Conservation (phyloP, 352 stramenopile species). For the Saprolegnia parasitica region DNA sequence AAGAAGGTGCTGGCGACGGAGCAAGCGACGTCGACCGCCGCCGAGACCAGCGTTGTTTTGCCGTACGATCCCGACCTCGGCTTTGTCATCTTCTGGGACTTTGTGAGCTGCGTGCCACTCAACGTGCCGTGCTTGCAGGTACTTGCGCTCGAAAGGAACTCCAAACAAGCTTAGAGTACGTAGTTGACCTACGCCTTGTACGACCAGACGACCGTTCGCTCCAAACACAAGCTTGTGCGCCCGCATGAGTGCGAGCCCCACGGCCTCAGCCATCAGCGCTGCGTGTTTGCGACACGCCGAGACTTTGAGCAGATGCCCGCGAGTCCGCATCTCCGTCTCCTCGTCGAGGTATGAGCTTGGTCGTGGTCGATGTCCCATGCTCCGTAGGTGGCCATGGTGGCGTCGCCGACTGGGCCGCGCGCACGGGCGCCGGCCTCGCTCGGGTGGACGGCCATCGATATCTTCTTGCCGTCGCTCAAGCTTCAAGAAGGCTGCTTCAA, state of each 20-base stretch:
- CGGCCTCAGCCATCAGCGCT: slow-evolving; percentile 34
- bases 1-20: slow-evolving; percentile 39
- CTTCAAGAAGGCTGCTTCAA: slow-evolving; percentile 38
- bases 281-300: slow-evolving; percentile 34
- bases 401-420: slow-evolving; percentile 13
- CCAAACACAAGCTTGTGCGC: slow-evolving; percentile 40
- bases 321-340: slow-evolving; percentile 33
- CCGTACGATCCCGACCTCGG: slow-evolving; percentile 39
- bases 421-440: slow-evolving; percentile 32
- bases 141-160: neutral
- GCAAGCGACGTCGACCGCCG: neutral
- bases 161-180: neutral
- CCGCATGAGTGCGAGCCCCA: slow-evolving; percentile 35
- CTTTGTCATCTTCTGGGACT: slow-evolving; percentile 51
- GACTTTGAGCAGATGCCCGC: slow-evolving; percentile 37
- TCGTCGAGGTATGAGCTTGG: slow-evolving; percentile 39
- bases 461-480: slow-evolving; percentile 33
- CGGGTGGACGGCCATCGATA: slow-evolving; percentile 41
- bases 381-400: slow-evolving; percentile 34
- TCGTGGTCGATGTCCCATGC: neutral
- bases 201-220: slow-evolving; percentile 37
- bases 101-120: slow-evolving; percentile 33
- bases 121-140: slow-evolving; percentile 38
- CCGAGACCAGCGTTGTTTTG: neutral
- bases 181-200: slow-evolving; percentile 53